Base-by-base conservation (phyloP, 768 basidiomycete species). In the Mycena rosella region DNA sequence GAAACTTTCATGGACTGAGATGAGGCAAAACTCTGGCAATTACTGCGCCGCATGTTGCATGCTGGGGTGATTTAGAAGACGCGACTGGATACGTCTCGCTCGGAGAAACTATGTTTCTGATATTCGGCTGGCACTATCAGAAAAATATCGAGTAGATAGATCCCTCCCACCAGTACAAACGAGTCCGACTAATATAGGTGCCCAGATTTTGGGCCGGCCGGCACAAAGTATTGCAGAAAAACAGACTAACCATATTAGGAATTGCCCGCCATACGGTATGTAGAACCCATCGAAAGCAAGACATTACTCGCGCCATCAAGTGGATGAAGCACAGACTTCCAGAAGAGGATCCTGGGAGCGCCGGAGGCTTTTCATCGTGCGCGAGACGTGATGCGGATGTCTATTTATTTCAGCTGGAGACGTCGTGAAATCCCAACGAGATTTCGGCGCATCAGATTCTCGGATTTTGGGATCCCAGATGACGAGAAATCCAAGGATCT, bases 231-330 rank as follows among this genome's bases (percentile, higher is more conserved):
- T 24, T 14, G 57, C 22, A 54, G 42, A 65, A 65, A 47, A 49
- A 18, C 26, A 55, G 68, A n/a, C 68, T 70, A 70, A 62, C 68
- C 60, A 48, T 52, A 18, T 62, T 65, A 58, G 42, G 68, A 60
- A 40, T 30, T 56, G 30, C 49, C 30, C 48, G 30, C 32, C 68
- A 69, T 18, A 61, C 51, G 68, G 63, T 34, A 60, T 7, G 49
- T 47, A 47, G 38, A 38, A 48, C 56, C 11, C n/a, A n/a, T 34
- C 32, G 5, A 11, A 68, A 63, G 36, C 59, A 40, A 49, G 48
- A 55, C 42, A 53, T 34, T 40, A 22, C 27, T 38, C 14, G 54
- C 51, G 60, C 47, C 53, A 59, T 65, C 56, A 65, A 26, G 48
- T 24, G 27, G 38, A 47, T 24, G 24, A 36, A 36, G 45, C 27